These are phyloP conservation scores for Penicillium pulvis DNA, from an alignment of 495 filamentous ascomycete species.

Conservation along the genomic window DNA sequence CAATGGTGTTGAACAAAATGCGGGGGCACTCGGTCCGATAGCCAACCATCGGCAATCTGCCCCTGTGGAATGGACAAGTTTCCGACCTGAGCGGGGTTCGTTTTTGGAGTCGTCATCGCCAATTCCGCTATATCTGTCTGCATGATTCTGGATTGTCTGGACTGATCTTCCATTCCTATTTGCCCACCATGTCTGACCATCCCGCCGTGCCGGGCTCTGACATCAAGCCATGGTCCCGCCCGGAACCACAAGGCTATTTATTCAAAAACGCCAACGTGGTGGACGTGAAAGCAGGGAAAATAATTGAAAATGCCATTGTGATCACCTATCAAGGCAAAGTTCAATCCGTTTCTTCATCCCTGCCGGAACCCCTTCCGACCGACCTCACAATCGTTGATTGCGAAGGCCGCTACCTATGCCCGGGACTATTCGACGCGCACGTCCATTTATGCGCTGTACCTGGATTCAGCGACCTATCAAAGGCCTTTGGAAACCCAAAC, in stretches of 20 bases:
- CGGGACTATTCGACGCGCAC: slow-evolving; percentile 59
- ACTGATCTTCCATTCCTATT: not conserved
- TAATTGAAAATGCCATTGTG: slow-evolving; percentile 24
- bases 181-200: slow-evolving; percentile 14
- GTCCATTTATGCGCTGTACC: slow-evolving; percentile 53
- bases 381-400: slow-evolving; percentile 35
- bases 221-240: slow-evolving; percentile 41
- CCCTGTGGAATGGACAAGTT: slow-evolving; percentile 10
- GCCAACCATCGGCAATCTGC: slow-evolving; percentile 18
- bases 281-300: slow-evolving; percentile 31
- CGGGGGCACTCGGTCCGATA: slow-evolving; percentile 19
- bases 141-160: not conserved
- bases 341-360: slow-evolving; percentile 14
- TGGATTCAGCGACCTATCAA: slow-evolving; percentile 33
- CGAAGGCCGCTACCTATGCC: slow-evolving; percentile 50
- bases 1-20: slow-evolving; percentile 7
- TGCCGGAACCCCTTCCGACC: slow-evolving; percentile 16
- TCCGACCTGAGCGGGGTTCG: slow-evolving; percentile 7
- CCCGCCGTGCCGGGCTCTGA: slow-evolving; percentile 20
- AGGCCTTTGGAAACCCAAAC: slow-evolving; percentile 31
- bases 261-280: slow-evolving; percentile 40
- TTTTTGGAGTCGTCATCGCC: slow-evolving; percentile 1
- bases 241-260: slow-evolving; percentile 29
- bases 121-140: not conserved
- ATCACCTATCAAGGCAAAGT: slow-evolving; percentile 23